Evolutionary conservation across 352 stramenopile genomes (phyloP).

Genomic region (Globisporangium splendens): DNA sequence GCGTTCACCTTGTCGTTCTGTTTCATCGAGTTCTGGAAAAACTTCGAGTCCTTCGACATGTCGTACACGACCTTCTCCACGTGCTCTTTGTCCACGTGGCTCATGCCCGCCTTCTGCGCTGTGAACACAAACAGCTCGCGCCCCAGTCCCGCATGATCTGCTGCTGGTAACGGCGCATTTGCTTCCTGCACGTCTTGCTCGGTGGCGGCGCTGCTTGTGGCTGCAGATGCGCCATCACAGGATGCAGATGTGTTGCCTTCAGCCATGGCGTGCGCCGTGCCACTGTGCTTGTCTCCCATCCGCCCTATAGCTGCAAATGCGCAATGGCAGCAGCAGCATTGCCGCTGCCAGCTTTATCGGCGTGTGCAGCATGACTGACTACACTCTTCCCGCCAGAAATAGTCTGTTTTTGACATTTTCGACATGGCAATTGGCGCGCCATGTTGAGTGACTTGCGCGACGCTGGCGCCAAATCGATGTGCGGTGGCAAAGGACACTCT

Average conservation of each 20-base stretch:
- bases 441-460: background rate
- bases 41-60: constrained; percentile 92
- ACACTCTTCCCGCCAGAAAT: background rate
- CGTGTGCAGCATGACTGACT: background rate
- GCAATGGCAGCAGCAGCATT: constrained; percentile 4
- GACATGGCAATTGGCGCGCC: background rate
- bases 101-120: constrained; percentile 86
- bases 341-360: background rate
- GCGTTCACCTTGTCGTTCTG: constrained; percentile 88
- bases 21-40: constrained; percentile 89
- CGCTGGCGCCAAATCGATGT: background rate
- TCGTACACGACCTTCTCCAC: constrained; percentile 93
- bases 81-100: constrained; percentile 80
- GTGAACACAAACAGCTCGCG: constrained; percentile 81
- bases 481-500: too few relatives aligned
- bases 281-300: background rate
- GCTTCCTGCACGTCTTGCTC: background rate
- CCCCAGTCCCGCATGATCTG: constrained; percentile 6
- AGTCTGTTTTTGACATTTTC: background rate
- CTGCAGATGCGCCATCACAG: too few relatives aligned
- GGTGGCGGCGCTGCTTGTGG: background rate
- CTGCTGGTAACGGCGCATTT: background rate
- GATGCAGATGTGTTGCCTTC: background rate
- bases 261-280: background rate
- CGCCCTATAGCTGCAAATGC: constrained; percentile 6